Evolutionary conservation across 331 rosid species (phyloP), one percentile per base, ranked within the genome.

Genomic region (Malus hybrid): DNA sequence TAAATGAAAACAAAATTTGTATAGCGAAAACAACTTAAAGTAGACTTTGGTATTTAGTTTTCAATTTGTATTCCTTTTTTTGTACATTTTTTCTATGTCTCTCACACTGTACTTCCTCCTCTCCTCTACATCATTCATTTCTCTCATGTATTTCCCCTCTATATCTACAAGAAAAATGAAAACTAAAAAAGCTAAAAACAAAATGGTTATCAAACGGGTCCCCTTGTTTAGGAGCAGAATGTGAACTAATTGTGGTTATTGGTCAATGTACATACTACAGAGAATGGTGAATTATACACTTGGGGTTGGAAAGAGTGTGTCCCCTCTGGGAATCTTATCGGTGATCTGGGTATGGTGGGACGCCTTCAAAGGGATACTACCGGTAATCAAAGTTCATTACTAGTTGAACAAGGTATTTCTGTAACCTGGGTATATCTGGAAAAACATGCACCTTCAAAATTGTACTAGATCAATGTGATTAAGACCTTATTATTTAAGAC

Each of bases 221-320:
- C 57, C 57, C 20, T 2, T 2, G 7, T 66, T 19, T 6, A 0
- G 22, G 71, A 55, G 61, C n/a, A 52, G 63, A 50, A 52, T 50
- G 16, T 69, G 56, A 10, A 24, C 28, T 33, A 59, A 24, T 15
- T 72, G 12, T 32, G 50, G 10, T n/a, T 78, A 16, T 46, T 78
- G 31, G 73, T 79, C 16, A 13, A 19, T 75, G 7, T 84, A 52
- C 57, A 10, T 59, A 1, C 10, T 59, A 64, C 83, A 91, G 97
- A 82, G 44, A 71, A 67, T 42, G 98, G 96, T 76, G 96, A 88
- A 65, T 86, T 87, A 7, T 91, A 86, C 72, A 84, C 93, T 5
- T 93, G 98, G 98, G 98, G 98, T 24, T 93, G 98, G 98, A 93
- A 85, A 78, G 98, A 93, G 87, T 93, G 97, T 24, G 83, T 91